A percentile compares a stretch with the other conserved stretches of the same genome.
phyloP scores from a whole-genome alignment of 169 alveolate genomes.

The Plasmodium sp. region DNA sequence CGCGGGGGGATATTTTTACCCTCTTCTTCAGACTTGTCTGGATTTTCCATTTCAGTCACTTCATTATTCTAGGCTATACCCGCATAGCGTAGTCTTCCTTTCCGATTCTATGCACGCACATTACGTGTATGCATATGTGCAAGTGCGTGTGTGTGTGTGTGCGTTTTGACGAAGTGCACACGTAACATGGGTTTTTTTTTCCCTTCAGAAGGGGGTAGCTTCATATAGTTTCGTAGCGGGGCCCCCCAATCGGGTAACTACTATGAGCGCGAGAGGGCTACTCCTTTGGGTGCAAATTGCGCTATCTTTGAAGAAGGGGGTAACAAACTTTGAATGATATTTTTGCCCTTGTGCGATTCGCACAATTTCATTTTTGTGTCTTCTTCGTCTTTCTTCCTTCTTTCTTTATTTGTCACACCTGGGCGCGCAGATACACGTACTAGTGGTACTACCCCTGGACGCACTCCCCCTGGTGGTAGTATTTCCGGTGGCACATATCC shows the following conservation, averaged over 20 bases:
- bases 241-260: not conserved
- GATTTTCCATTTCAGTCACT: constrained; percentile 38
- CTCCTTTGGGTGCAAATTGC: not conserved
- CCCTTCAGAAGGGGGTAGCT: not conserved
- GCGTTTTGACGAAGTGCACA: not conserved
- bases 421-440: not conserved
- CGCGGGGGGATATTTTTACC: constrained; percentile 9
- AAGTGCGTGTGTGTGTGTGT: not conserved
- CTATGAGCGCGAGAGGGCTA: not conserved
- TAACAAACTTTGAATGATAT: not conserved
- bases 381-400: not conserved
- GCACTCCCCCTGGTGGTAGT: too few species aligned
- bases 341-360: not conserved
- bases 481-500: not conserved
- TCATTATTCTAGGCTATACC: not conserved
- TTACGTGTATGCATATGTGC: constrained; percentile 6
- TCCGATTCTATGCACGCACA: not conserved
- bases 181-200: not conserved
- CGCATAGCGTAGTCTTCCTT: constrained; percentile 7
- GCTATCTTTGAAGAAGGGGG: not conserved
- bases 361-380: not conserved
- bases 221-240: not conserved
- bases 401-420: not conserved
- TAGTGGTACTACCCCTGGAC: not conserved
- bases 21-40: constrained; percentile 1